Percentiles rank a stretch among this genome's conserved stretches.
These are phyloP conservation scores for Ophiostoma pallidulum DNA, from an alignment of 2,329 filamentous ascomycete species.

Conservation along the genomic window DNA sequence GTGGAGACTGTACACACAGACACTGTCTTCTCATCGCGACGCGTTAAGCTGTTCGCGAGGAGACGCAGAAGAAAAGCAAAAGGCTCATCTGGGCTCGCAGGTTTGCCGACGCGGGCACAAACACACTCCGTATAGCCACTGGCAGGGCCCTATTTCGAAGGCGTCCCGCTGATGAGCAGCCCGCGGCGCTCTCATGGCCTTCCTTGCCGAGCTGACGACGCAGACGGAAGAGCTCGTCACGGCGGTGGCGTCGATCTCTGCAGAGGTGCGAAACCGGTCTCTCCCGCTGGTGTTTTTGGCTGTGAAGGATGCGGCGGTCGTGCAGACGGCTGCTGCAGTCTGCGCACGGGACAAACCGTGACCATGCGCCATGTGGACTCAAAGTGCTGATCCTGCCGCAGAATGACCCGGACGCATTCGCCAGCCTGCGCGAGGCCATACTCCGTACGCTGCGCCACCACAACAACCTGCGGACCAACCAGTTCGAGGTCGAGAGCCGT, in stretches of 20 bases:
- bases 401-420: slow-evolving; percentile 30
- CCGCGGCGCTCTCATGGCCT: slow-evolving; percentile 57
- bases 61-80: not conserved
- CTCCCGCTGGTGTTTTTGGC: no score
- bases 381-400: slow-evolving; percentile 9
- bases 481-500: slow-evolving; percentile 59
- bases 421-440: slow-evolving; percentile 37
- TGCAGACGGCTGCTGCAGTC: no score
- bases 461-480: slow-evolving; percentile 58
- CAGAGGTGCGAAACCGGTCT: no score
- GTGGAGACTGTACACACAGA: not conserved
- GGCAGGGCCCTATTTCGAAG: not conserved
- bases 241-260: slow-evolving; percentile 46
- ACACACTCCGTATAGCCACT: not conserved
- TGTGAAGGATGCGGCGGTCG: no score
- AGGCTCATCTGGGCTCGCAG: no score
- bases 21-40: slow-evolving; percentile 7
- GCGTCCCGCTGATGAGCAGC: no score
- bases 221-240: slow-evolving; percentile 64
- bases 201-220: slow-evolving; percentile 52
- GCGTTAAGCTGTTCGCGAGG: slow-evolving; percentile 7
- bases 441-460: slow-evolving; percentile 44
- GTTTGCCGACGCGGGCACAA: not conserved
- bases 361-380: no score
- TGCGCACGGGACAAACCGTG: no score